phyloP scores from a whole-genome alignment of 805 yeast species.

The Yueomyces sp. region DNA sequence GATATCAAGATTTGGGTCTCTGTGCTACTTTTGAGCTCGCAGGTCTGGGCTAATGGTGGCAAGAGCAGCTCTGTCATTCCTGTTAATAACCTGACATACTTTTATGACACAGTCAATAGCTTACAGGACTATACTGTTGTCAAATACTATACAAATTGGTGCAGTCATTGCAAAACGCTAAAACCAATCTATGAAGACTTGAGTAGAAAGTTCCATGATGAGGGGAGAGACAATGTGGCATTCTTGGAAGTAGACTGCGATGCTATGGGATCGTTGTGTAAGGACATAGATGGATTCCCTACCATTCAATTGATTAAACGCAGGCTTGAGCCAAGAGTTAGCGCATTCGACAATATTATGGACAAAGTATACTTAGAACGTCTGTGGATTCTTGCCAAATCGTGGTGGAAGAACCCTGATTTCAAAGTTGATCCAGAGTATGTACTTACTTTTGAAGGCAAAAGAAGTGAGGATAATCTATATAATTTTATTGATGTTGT shows the following conservation, averaged over 20 bases:
- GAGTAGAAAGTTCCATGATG: slow-evolving; percentile 25
- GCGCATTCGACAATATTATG: neutral
- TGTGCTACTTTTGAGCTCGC: no score
- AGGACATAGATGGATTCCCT: slow-evolving; percentile 43
- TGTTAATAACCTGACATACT: slow-evolving; percentile 3
- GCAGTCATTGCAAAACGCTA: slow-evolving; percentile 50
- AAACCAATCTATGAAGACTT: slow-evolving; percentile 42
- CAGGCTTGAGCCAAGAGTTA: slow-evolving; percentile 18
- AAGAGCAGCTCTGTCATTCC: neutral
- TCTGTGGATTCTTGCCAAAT: neutral
- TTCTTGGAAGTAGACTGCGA: slow-evolving; percentile 24
- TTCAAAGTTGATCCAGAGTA: slow-evolving; percentile 20
- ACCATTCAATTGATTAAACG: slow-evolving; percentile 44
- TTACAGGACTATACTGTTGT: slow-evolving; percentile 19
- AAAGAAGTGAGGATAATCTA: slow-evolving; percentile 34
- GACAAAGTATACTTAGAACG: slow-evolving; percentile 1
- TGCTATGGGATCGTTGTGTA: slow-evolving; percentile 20
- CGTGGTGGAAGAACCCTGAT: slow-evolving; percentile 6
- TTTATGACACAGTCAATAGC: slow-evolving; percentile 16
- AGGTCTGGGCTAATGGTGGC: no score
- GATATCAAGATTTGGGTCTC: no score
- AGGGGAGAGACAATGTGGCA: slow-evolving; percentile 8
- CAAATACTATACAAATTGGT: slow-evolving; percentile 52
- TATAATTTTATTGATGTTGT: slow-evolving; percentile 34
- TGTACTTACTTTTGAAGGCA: slow-evolving; percentile 45